Conservation (phyloP, 495 filamentous ascomycete species). For the Penicillium cataractarum region DNA sequence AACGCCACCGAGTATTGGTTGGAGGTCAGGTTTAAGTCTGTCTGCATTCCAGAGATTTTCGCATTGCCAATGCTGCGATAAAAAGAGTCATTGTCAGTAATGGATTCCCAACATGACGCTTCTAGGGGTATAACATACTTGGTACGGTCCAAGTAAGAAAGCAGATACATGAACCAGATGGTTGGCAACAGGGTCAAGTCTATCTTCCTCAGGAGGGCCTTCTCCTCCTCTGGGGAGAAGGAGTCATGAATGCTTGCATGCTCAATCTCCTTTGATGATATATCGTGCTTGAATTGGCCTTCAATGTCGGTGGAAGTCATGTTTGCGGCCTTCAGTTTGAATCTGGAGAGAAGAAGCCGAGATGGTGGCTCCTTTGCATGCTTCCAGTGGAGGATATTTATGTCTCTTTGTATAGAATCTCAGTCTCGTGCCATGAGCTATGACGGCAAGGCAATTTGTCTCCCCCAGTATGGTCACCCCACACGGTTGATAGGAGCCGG, state of each 20-base stretch:
- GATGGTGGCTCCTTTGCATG: not conserved
- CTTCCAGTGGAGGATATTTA: conserved; percentile 7
- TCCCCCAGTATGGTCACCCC: not conserved
- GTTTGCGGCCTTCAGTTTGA: not conserved
- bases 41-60: conserved; percentile 45
- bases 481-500: not conserved
- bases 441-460: not conserved
- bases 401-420: not conserved
- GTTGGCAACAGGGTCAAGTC: conserved; percentile 52
- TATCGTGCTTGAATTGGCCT: conserved; percentile 12
- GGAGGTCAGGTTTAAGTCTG: conserved; percentile 41
- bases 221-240: conserved; percentile 28
- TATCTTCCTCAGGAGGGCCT: conserved; percentile 49
- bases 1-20: conserved; percentile 39
- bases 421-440: not conserved
- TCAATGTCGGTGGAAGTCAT: conserved; percentile 15
- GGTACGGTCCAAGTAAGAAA: conserved; percentile 54
- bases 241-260: conserved; percentile 16
- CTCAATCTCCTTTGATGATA: conserved; percentile 26
- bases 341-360: not conserved
- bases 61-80: conserved; percentile 47
- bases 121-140: conserved; percentile 18
- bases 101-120: not conserved
- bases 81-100: not conserved
- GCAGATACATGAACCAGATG: conserved; percentile 54